Evolutionary conservation across 2,329 filamentous ascomycete genomes (phyloP).

Genomic region (Xylaria sp.): DNA sequence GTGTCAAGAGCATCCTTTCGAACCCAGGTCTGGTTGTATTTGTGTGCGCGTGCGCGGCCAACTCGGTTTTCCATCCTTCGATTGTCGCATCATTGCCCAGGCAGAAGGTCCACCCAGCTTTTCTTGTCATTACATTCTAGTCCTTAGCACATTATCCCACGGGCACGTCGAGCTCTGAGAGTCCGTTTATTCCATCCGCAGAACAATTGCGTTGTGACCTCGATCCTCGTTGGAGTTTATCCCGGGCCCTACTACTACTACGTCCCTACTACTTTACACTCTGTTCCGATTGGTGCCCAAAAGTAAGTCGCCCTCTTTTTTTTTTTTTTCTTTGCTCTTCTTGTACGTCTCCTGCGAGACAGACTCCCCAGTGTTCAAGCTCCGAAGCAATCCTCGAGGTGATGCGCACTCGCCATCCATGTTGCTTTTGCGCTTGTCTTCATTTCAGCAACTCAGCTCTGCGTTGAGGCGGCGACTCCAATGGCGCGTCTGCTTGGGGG

Average conservation of each 20-base stretch:
- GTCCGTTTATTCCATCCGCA: constrained; percentile 40
- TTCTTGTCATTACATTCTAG: constrained; percentile 41
- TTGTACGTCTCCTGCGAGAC: constrained; percentile 24
- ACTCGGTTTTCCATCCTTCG: constrained; percentile 47
- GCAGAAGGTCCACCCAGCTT: constrained; percentile 42
- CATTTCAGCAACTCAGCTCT: constrained; percentile 31
- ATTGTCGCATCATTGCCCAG: constrained; percentile 45
- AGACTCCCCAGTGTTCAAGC: constrained; percentile 40
- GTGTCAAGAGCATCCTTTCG: constrained; percentile 53
- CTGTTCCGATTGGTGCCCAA: constrained; percentile 59
- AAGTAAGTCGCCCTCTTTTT: constrained; percentile 57
- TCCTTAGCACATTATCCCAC: constrained; percentile 39
- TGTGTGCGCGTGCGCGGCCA: constrained; percentile 51
- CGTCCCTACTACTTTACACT: constrained; percentile 45
- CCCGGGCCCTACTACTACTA: constrained; percentile 40
- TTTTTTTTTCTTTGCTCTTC: constrained; percentile 31
- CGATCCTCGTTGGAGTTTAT: constrained; percentile 43
- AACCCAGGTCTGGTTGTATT: constrained; percentile 47
- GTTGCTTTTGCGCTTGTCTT: constrained; percentile 18
- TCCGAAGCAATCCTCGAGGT: constrained; percentile 22
- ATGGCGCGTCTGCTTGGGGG: constrained; percentile 31
- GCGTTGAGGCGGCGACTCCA: constrained; percentile 25
- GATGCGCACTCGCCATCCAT: neutral
- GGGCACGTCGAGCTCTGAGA: constrained; percentile 44
- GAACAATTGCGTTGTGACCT: constrained; percentile 30